Evolutionary conservation across 352 stramenopile genomes (phyloP).

Genomic region (Peronosclerospora sorghi): DNA sequence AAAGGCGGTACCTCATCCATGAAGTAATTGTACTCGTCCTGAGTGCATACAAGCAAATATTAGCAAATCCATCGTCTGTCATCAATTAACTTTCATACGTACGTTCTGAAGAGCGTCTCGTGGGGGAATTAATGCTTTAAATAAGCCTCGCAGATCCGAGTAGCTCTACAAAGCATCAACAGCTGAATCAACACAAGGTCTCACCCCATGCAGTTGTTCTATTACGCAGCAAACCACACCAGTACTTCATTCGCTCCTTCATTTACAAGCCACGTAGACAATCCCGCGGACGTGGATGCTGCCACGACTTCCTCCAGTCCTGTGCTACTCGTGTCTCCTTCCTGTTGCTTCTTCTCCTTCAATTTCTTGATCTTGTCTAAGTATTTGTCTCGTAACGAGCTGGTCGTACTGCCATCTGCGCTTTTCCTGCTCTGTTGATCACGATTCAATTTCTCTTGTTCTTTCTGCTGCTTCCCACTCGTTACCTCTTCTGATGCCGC

Average conservation of each 20-base stretch:
- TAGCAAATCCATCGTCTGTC: neutral
- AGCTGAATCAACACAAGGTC: constrained; percentile 57
- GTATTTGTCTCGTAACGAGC: constrained; percentile 53
- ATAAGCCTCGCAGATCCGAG: constrained; percentile 39
- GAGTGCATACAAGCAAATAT: no score
- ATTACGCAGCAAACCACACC: no score
- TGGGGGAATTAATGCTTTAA: constrained; percentile 48
- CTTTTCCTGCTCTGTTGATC: no score
- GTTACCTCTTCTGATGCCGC: constrained; percentile 22
- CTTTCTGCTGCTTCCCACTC: constrained; percentile 17
- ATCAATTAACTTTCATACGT: neutral
- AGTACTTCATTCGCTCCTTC: no score
- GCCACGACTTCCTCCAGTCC: constrained; percentile 18
- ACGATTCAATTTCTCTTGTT: constrained; percentile 13
- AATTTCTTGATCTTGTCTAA: constrained; percentile 60
- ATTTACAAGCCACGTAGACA: no score
- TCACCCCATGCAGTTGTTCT: constrained; percentile 64
- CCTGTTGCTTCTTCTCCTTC: constrained; percentile 42
- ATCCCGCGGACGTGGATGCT: constrained; percentile 26
- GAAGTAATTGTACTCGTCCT: no score
- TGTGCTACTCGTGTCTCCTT: constrained; percentile 1
- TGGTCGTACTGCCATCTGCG: constrained; percentile 9
- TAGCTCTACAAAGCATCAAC: no score
- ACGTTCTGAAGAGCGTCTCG: no score
- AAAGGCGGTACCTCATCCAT: neutral